Percentiles rank a stretch among this genome's conserved stretches.
Evolutionary conservation across 176 grass and related monocot genomes (phyloP).

Genomic region (Aegilops longissima): DNA sequence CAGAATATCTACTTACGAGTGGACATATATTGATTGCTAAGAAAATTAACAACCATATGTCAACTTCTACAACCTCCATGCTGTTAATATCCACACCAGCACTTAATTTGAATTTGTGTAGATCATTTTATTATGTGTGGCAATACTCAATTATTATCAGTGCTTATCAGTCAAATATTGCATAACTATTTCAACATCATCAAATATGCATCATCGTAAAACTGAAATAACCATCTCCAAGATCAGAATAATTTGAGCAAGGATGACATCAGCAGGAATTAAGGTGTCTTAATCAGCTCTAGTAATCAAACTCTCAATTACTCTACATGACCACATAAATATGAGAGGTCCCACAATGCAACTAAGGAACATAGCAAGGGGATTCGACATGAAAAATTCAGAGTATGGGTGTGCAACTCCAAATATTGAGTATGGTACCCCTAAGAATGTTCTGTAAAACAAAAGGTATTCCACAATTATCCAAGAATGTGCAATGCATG

Average conservation of each 20-base stretch:
- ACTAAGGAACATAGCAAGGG: not conserved
- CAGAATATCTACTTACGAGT: not conserved
- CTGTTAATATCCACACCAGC: not conserved
- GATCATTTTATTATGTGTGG: not conserved
- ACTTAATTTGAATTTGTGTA: not conserved
- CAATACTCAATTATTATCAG: not conserved
- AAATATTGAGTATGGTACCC: not conserved
- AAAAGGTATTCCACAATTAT: not conserved
- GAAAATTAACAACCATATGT: not conserved
- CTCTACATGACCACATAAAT: slow-evolving; percentile 6
- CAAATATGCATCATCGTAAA: not conserved
- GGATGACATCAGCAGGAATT: slow-evolving; percentile 4
- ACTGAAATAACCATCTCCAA: not conserved
- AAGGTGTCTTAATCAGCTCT: slow-evolving; percentile 4
- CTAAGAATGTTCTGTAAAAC: slow-evolving; percentile 10
- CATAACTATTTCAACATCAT: not conserved
- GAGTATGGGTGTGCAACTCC: not conserved
- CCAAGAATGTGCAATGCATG: not conserved
- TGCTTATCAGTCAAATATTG: slow-evolving; percentile 1
- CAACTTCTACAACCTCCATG: not conserved
- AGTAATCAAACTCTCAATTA: slow-evolving; percentile 1
- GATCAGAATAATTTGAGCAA: not conserved
- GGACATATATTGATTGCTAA: not conserved
- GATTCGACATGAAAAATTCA: not conserved
- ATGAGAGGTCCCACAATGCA: not conserved